Evolutionary conservation across 441 rosid genomes (phyloP).

Genomic region (Breynia disticha): DNA sequence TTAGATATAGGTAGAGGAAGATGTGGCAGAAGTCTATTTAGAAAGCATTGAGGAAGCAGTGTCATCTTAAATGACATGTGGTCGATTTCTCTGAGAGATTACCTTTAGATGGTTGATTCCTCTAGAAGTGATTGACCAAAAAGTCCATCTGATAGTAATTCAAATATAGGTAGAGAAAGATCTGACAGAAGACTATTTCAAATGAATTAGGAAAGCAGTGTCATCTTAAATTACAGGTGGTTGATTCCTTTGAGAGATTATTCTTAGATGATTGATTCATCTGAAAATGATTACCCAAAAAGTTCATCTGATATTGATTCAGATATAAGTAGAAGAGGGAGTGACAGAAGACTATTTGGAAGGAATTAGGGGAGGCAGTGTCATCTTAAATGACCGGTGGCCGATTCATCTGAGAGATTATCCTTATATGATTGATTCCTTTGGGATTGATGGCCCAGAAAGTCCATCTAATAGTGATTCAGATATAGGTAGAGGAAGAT

Average conservation of each 20-base stretch:
- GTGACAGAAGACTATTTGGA: conserved; percentile 76
- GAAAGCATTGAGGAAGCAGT: no score
- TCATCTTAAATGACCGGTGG: conserved; percentile 46
- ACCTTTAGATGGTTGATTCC: no score
- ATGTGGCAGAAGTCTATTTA: no score
- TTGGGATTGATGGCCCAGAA: conserved; percentile 39
- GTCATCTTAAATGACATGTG: no score
- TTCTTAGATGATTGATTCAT: conserved; percentile 29
- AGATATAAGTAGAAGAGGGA: conserved; percentile 65
- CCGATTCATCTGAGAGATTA: no score
- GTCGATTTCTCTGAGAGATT: no score
- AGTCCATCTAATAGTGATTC: conserved; percentile 37
- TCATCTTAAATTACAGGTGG: conserved; percentile 34
- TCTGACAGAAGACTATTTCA: conserved; percentile 73
- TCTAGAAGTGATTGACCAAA: conserved; percentile 44
- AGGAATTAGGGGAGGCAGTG: conserved; percentile 71
- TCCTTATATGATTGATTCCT: no score
- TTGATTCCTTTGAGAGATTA: conserved; percentile 32
- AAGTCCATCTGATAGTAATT: conserved; percentile 35
- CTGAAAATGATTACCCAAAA: conserved; percentile 22
- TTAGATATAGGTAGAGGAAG: no score
- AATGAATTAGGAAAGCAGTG: conserved; percentile 63
- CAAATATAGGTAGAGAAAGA: conserved; percentile 63
- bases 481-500: conserved; percentile 64
- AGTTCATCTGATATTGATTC: conserved; percentile 37